Evolutionary conservation across 2,329 filamentous ascomycete genomes (phyloP).

Genomic region (Aspergillus nomiae): DNA sequence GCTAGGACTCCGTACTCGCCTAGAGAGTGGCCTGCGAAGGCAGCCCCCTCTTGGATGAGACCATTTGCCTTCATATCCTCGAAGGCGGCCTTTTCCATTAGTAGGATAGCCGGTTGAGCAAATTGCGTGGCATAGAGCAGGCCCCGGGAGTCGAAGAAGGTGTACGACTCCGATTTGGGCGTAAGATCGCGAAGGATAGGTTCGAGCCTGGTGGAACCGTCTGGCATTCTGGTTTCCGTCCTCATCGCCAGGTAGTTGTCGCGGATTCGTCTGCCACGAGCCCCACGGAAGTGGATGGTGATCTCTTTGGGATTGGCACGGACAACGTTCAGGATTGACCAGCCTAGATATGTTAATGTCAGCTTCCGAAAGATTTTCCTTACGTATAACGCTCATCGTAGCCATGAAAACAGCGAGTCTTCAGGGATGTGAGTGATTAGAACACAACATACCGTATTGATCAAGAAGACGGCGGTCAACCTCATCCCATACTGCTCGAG

Average conservation of each 20-base stretch:
- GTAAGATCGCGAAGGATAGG: constrained; percentile 88
- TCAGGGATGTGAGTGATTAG: neutral
- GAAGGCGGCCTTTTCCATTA: constrained; percentile 98
- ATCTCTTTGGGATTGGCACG: constrained; percentile 98
- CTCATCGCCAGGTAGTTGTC: constrained; percentile 96
- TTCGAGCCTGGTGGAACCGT: constrained; percentile 79
- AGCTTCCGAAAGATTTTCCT: neutral
- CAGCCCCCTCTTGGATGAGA: constrained; percentile 86
- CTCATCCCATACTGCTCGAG: constrained; percentile 92
- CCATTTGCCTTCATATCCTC: constrained; percentile 91
- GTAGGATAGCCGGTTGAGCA: constrained; percentile 89
- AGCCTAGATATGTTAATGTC: constrained; percentile 39
- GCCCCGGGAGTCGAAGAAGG: constrained; percentile 90
- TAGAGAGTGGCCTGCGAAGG: constrained; percentile 92
- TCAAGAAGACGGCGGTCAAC: constrained; percentile 96
- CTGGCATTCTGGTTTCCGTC: constrained; percentile 11
- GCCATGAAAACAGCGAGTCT: neutral
- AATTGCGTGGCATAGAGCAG: constrained; percentile 95
- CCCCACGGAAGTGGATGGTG: constrained; percentile 93
- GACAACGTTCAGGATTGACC: constrained; percentile 95
- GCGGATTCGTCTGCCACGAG: constrained; percentile 89
- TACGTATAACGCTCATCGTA: neutral
- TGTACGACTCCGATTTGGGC: constrained; percentile 86
- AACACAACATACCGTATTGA: constrained; percentile 69
- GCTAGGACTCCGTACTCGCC: constrained; percentile 64